Evolutionary conservation across 1,284 basidiomycete species (phyloP).

Genomic region (Ganoderma leucocontextum): DNA sequence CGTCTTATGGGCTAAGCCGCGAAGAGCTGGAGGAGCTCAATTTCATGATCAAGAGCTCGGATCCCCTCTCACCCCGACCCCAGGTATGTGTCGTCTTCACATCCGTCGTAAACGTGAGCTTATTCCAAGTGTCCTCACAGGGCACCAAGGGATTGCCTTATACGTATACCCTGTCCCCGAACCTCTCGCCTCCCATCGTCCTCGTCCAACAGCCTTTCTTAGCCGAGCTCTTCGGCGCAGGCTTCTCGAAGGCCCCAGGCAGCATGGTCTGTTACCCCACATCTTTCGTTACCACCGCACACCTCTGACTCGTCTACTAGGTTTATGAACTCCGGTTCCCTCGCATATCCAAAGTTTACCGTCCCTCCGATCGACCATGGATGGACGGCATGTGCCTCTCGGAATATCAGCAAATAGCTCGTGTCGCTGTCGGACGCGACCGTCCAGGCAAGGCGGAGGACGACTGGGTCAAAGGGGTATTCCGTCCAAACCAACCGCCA

Average conservation of each 20-base stretch:
- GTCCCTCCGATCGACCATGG: conserved; percentile 69
- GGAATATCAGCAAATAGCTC: conserved; percentile 60
- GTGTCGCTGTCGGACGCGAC: conserved; percentile 59
- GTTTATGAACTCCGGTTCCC: conserved; percentile 87
- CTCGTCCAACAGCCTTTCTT: conserved; percentile 72
- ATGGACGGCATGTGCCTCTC: conserved; percentile 57
- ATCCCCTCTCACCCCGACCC: conserved; percentile 45
- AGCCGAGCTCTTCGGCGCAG: conserved; percentile 81
- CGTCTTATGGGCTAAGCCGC: conserved; percentile 76
- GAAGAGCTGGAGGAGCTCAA: conserved; percentile 75
- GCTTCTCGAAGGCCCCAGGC: conserved; percentile 73
- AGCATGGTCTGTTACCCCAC: conserved; percentile 55
- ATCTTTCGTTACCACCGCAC: conserved; percentile 1
- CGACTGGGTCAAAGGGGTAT: conserved; percentile 50
- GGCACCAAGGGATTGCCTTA: conserved; percentile 52
- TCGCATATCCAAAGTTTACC: conserved; percentile 73
- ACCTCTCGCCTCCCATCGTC: conserved; percentile 61
- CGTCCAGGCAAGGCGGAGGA: conserved; percentile 49
- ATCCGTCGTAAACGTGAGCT: background rate
- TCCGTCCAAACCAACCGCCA: conserved; percentile 43
- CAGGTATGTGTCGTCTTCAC: conserved; percentile 14
- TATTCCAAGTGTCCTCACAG: conserved; percentile 9
- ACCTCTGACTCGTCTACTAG: conserved; percentile 47
- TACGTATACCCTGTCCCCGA: conserved; percentile 56
- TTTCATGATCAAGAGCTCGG: conserved; percentile 63